These are phyloP conservation scores for Syzygium aromaticum DNA, from an alignment of 345 rosid species.

Conservation along the genomic window DNA sequence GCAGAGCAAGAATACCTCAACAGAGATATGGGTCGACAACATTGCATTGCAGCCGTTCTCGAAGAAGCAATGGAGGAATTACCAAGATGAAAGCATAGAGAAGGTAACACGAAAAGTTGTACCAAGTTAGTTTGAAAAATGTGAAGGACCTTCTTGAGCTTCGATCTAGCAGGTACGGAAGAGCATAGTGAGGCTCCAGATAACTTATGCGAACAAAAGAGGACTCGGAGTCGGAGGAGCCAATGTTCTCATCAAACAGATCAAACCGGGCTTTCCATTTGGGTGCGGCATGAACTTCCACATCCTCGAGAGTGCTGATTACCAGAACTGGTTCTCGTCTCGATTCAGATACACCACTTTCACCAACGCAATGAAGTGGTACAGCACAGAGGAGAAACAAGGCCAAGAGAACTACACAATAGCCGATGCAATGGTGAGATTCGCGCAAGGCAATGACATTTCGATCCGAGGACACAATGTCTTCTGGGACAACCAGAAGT, in stretches of 20 bases:
- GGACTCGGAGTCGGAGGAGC: slow-evolving; percentile 40
- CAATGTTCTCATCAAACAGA: slow-evolving; percentile 33
- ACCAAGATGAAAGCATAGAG: slow-evolving; percentile 44
- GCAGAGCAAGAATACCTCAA: slow-evolving; percentile 33
- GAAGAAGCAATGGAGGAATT: slow-evolving; percentile 54
- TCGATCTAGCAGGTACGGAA: slow-evolving; percentile 39
- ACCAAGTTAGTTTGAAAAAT: neutral
- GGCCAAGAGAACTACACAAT: slow-evolving; percentile 57
- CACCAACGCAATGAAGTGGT: slow-evolving; percentile 92
- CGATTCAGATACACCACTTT: slow-evolving; percentile 59
- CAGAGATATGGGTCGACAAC: slow-evolving; percentile 44
- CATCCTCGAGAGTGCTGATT: slow-evolving; percentile 41
- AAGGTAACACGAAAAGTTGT: slow-evolving; percentile 22
- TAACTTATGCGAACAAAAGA: slow-evolving; percentile 25
- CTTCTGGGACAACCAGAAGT: slow-evolving; percentile 58
- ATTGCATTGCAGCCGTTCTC: slow-evolving; percentile 56
- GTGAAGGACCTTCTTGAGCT: neutral
- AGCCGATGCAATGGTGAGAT: slow-evolving; percentile 57
- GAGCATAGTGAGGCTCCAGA: slow-evolving; percentile 43
- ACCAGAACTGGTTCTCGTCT: slow-evolving; percentile 63
- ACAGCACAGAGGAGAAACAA: slow-evolving; percentile 43
- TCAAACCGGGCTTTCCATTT: slow-evolving; percentile 38
- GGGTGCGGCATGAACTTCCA: slow-evolving; percentile 68
- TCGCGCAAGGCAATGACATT: slow-evolving; percentile 31
- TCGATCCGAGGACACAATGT: slow-evolving; percentile 66